Base-by-base conservation (phyloP, 208 protist species). In the Acanthamoeba culbertsoni region DNA sequence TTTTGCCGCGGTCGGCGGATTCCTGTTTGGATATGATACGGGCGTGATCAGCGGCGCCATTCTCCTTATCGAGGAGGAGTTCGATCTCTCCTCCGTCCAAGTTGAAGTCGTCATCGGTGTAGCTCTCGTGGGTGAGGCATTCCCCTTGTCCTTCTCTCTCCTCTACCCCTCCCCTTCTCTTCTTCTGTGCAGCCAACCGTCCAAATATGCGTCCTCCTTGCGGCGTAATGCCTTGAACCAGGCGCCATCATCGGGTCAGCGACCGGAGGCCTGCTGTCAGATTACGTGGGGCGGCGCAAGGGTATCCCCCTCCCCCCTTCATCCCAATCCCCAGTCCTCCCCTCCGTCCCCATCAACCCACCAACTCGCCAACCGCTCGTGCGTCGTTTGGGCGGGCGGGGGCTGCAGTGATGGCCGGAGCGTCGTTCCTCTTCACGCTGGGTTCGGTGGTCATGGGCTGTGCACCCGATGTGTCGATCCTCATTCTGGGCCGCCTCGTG, bases 21-120 rank as follows among this genome's bases (percentile, higher is more conserved):
- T 98, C 91, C 97, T 98, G 10, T 98, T 98, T 92, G 98, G 98
- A 26, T 98, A 98, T 93, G 98, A 98, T 94, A 98, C 98, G 23
- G 98, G 96, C 92, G 97, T 98, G 40, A 97, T 98, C 91, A 98
- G 98, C 75, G 98, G 96, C 10, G 97, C 97, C 0, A 94, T 98
- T 33, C 98, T 98, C 53, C 97, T 98, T 92, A 98, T 98, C 96
- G 98, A 98, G 90, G 97, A 98, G 79, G 95, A 98, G 96, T 98
- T 98, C n/a, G 14, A 96, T 57, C 94, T 98, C n/a, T 57, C 53
- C 10, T 37, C 5, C 43, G 3, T 94, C 7, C 55, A 40, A 45
- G 46, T 86, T 8, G 93, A 94, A 33, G 33, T 46, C 10, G 97
- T 98, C 89, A 97, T 98, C 55, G 96, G 97, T 91, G 98, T 98